Evolutionary conservation across 768 basidiomycete genomes (phyloP).

Genomic region (Cytidiella melzeri): DNA sequence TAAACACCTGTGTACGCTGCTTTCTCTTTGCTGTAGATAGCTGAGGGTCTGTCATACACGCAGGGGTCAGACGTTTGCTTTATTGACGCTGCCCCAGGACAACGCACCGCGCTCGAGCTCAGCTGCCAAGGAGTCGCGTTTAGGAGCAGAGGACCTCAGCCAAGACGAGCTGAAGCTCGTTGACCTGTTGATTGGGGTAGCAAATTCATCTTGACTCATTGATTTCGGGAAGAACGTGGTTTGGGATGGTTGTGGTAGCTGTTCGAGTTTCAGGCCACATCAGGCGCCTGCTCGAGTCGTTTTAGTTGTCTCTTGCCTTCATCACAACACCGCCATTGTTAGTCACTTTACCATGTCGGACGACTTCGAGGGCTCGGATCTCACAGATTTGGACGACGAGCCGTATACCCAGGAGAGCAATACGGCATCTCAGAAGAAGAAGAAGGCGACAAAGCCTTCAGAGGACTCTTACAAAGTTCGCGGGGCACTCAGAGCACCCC

Average conservation of each 20-base stretch:
- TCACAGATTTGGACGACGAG: conserved; percentile 23
- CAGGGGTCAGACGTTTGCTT: background rate
- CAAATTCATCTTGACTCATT: conserved; percentile 19
- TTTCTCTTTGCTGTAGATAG: conserved; percentile 62
- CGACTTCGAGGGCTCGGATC: conserved; percentile 23
- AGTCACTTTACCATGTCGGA: conserved; percentile 8
- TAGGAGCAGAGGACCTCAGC: conserved; percentile 32
- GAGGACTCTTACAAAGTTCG: conserved; percentile 15
- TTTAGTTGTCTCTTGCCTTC: background rate
- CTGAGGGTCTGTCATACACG: conserved; percentile 47
- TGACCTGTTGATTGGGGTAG: conserved; percentile 17
- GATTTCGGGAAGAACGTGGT: background rate
- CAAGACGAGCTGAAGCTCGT: conserved; percentile 14
- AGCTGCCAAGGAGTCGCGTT: conserved; percentile 61
- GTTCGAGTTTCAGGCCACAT: no score
- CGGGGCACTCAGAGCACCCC: conserved; percentile 20
- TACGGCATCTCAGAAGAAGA: conserved; percentile 6
- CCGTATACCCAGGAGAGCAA: conserved; percentile 10
- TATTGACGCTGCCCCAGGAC: background rate
- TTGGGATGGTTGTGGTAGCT: no score
- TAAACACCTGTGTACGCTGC: conserved; percentile 58
- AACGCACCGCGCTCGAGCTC: conserved; percentile 57
- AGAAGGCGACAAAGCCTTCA: conserved; percentile 2
- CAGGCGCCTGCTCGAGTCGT: no score
- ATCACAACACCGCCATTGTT: background rate